Percentiles rank a stretch among this genome's conserved stretches.
Conservation (phyloP, 345 rosid genomes). For the Eucalyptus grandis region DNA sequence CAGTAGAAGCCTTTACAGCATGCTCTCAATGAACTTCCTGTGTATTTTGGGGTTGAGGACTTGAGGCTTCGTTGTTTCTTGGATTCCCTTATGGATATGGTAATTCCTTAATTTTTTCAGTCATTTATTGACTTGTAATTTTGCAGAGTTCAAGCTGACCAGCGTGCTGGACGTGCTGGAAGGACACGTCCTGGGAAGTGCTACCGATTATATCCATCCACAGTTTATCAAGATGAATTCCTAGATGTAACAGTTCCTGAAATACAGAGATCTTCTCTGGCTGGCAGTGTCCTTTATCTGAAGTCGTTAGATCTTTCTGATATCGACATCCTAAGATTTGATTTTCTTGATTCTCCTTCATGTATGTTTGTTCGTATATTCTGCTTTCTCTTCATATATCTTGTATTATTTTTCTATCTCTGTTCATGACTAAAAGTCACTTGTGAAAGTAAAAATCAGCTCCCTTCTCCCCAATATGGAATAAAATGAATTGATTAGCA, state of each 20-base stretch:
- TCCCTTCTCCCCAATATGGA: not conserved
- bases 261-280: constrained; percentile 94
- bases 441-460: not conserved
- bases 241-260: constrained; percentile 92
- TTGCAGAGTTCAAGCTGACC: constrained; percentile 95
- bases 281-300: constrained; percentile 87
- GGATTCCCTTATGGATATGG: not conserved
- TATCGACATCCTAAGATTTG: constrained; percentile 81
- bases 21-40: not conserved
- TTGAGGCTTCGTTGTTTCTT: not conserved
- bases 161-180: constrained; percentile 98
- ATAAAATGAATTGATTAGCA: not conserved
- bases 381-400: not conserved
- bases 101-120: not conserved
- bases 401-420: not conserved
- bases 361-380: constrained; percentile 20
- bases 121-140: not conserved
- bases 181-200: constrained; percentile 98
- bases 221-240: constrained; percentile 66
- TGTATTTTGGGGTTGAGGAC: not conserved
- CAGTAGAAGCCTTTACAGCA: not conserved
- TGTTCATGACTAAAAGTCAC: not conserved
- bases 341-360: constrained; percentile 95
- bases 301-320: constrained; percentile 92
- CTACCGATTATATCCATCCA: constrained; percentile 76